phyloP scores from a whole-genome alignment of 2,329 filamentous ascomycete genomes.

The Lachnellula arida region DNA sequence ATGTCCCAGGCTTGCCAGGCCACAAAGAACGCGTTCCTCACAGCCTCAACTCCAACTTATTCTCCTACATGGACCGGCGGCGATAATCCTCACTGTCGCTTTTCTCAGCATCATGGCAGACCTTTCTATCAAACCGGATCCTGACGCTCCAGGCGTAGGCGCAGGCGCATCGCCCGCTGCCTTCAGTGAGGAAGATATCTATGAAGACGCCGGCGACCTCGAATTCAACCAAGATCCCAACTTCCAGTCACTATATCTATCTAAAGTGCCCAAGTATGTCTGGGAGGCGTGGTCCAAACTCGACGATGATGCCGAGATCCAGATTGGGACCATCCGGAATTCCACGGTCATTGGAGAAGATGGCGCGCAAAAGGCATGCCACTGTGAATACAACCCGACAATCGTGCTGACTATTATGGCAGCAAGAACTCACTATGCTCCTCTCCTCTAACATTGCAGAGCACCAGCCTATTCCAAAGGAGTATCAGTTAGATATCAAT shows the following conservation, averaged over 20 bases:
- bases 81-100: constrained; percentile 13
- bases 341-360: constrained; percentile 49
- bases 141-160: constrained; percentile 38
- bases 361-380: constrained; percentile 41
- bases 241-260: constrained; percentile 57
- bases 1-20: not conserved
- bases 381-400: not conserved
- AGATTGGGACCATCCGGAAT: constrained; percentile 64
- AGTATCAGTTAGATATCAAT: constrained; percentile 76
- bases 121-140: constrained; percentile 45
- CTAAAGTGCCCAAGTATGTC: constrained; percentile 72
- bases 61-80: constrained; percentile 15
- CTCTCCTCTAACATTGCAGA: constrained; percentile 58
- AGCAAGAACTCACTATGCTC: constrained; percentile 58
- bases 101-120: constrained; percentile 26
- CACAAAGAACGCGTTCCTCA: not conserved
- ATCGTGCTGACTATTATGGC: constrained; percentile 12
- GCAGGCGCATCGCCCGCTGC: constrained; percentile 39
- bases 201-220: constrained; percentile 62
- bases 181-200: constrained; percentile 61
- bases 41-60: constrained; percentile 1
- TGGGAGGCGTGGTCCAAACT: constrained; percentile 75
- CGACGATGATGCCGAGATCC: constrained; percentile 76
- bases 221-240: constrained; percentile 44
- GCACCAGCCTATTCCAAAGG: constrained; percentile 75